A percentile compares a stretch with the other conserved stretches of the same genome.
Conservation (phyloP, 306 rosid genomes). For the Senna siamea region DNA sequence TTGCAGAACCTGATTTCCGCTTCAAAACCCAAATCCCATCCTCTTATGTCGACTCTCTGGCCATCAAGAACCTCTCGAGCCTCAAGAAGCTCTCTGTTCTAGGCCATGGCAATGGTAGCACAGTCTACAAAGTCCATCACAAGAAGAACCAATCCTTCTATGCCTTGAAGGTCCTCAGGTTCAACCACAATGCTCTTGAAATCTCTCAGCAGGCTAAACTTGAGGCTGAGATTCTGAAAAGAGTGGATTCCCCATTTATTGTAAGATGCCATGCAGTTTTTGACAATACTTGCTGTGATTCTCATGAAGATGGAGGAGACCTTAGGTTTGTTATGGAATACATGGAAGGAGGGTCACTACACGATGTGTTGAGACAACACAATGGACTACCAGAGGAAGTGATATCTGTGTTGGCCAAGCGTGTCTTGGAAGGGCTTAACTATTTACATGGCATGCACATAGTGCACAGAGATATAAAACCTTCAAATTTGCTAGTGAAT, state of each 20-base stretch:
- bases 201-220: conserved; percentile 42
- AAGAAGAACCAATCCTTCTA: conserved; percentile 49
- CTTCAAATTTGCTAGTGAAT: conserved; percentile 66
- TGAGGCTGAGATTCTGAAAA: conserved; percentile 65
- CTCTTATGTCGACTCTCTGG: conserved; percentile 35
- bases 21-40: conserved; percentile 37
- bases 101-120: conserved; percentile 67
- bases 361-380: conserved; percentile 47
- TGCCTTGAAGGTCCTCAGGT: conserved; percentile 62
- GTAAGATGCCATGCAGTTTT: conserved; percentile 62
- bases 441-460: conserved; percentile 62
- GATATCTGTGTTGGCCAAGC: conserved; percentile 45
- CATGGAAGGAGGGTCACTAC: conserved; percentile 67
- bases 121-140: conserved; percentile 64
- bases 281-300: conserved; percentile 31
- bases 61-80: conserved; percentile 49
- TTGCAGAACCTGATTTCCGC: not conserved
- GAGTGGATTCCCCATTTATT: conserved; percentile 56
- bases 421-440: conserved; percentile 57
- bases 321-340: conserved; percentile 64
- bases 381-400: conserved; percentile 49
- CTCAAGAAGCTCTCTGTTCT: conserved; percentile 58
- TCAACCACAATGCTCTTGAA: conserved; percentile 33
- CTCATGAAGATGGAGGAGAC: conserved; percentile 16
- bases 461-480: conserved; percentile 78